A percentile compares a stretch with the other conserved stretches of the same genome.
Conservation (phyloP, 2,329 filamentous ascomycete species). For the Truncatella angustata region DNA sequence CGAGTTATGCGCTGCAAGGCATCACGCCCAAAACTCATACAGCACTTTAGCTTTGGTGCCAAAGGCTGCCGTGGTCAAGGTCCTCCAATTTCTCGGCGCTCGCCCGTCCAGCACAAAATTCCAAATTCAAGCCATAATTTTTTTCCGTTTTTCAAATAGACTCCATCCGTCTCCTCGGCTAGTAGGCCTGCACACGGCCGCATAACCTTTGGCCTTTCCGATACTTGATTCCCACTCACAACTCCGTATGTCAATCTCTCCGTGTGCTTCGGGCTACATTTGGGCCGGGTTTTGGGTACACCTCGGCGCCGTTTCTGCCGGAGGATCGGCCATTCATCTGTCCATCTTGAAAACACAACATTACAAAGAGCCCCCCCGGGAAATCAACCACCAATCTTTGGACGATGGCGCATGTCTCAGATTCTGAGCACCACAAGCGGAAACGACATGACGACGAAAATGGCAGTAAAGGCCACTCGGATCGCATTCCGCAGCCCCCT, state of each 20-base stretch:
- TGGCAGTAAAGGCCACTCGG: constrained; percentile 35
- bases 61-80: not conserved
- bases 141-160: too few species aligned
- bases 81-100: not conserved
- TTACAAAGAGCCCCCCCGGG: not conserved
- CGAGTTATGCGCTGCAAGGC: not conserved
- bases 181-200: not conserved
- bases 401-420: constrained; percentile 40
- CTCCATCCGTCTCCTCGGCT: not conserved
- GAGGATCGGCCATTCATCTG: constrained; percentile 5
- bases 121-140: not conserved
- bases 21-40: not conserved
- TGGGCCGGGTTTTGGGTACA: constrained; percentile 4
- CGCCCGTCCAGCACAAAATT: not conserved
- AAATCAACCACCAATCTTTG: too few species aligned
- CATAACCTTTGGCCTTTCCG: not conserved
- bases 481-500: constrained; percentile 42
- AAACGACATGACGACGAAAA: constrained; percentile 45
- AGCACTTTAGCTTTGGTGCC: not conserved
- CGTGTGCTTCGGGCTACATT: not conserved
- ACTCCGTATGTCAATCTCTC: constrained; percentile 1
- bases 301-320: constrained; percentile 3
- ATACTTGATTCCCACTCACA: not conserved
- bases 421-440: constrained; percentile 42
- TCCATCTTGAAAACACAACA: not conserved